Base-by-base conservation (phyloP, 371 early-diverging fungal genomes). In the Rhizopus delemar region DNA sequence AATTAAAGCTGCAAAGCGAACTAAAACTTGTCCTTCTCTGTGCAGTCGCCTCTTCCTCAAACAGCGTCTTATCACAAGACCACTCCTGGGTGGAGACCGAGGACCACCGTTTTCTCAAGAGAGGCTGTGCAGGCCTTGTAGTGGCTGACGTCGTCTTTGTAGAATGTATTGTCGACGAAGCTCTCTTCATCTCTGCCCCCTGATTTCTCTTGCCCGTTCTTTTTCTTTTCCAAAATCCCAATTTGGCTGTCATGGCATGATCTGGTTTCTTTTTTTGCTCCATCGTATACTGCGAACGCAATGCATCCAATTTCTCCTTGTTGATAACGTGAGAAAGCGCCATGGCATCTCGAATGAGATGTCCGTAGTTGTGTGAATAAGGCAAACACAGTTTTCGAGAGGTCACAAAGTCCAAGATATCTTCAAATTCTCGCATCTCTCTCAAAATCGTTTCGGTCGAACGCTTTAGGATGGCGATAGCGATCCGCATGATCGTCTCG, bases 401-500 rank as follows among this genome's bases (percentile, higher is more conserved):
- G 43, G 91, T 90, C 29, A 97, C 79, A 62, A 86, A 89, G 38
- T 91, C 87, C 59, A 97, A 80, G 16, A 92, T 69, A 8, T 84
- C 82, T 72, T 95, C 96, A 68, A 96, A 94, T 56, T 94, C 94
- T 28, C 28, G 8, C 8, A 48, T 36, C 22, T 46, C 80, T 22
- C 69, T 70, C 49, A 93, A 66, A 45, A 97, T 65, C 16, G 58
- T 68, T 8, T 84, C 81, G 50, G 84, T 79, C 41, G 94, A 93
- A 41, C 86, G 85, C 58, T 89, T 86, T 56, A 95, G 67, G 70
- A 95, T 80, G 28, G 98, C 94, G 15, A 96, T 80, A 1, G 94
- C 91, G 11, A 96, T 86, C 4, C 93, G 86, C 81, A 96, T 89
- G 61, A 95, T 91, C 11, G 93, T 84, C 63, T 90, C 93, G 5